Percentiles rank a stretch among this genome's conserved stretches.
These are phyloP conservation scores for Talaromyces trachyspermus DNA, from an alignment of 495 filamentous ascomycete species.

Conservation along the genomic window DNA sequence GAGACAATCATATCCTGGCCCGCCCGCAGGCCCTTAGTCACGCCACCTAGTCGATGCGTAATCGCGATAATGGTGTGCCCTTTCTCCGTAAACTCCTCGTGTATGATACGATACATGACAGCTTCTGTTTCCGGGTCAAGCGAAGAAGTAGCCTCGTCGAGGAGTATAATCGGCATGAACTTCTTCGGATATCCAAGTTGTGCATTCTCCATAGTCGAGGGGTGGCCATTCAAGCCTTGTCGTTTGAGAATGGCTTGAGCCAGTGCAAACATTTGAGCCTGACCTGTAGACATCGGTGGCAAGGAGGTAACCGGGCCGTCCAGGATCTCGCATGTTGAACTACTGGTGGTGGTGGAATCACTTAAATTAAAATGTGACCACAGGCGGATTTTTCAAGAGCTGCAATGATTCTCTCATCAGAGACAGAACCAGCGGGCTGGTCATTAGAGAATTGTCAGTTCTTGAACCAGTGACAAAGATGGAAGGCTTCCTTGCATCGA, in stretches of 20 bases:
- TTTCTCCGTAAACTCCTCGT: constrained; percentile 3
- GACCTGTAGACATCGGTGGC: neutral
- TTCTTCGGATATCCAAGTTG: neutral
- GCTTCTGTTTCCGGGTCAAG: constrained; percentile 9
- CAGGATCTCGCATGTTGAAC: neutral
- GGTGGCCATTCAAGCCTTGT: neutral
- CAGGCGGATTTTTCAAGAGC: constrained; percentile 31
- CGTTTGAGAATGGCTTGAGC: neutral
- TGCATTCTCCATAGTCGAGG: constrained; percentile 6
- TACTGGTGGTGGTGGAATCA: neutral
- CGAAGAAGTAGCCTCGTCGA: constrained; percentile 8
- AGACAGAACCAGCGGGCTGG: no score
- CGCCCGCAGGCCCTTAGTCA: neutral
- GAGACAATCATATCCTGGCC: no score
- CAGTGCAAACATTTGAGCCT: neutral
- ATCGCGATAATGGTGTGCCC: constrained; percentile 8
- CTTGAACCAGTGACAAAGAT: no score
- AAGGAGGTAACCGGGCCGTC: neutral
- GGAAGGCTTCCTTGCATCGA: no score
- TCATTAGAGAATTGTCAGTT: no score
- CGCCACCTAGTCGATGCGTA: constrained; percentile 3
- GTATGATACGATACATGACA: neutral
- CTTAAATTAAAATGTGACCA: constrained; percentile 22
- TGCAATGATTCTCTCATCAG: no score
- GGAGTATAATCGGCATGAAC: constrained; percentile 6